Evolutionary conservation across 2,329 filamentous ascomycete species (phyloP).

Genomic region (Talaromyces sp.): DNA sequence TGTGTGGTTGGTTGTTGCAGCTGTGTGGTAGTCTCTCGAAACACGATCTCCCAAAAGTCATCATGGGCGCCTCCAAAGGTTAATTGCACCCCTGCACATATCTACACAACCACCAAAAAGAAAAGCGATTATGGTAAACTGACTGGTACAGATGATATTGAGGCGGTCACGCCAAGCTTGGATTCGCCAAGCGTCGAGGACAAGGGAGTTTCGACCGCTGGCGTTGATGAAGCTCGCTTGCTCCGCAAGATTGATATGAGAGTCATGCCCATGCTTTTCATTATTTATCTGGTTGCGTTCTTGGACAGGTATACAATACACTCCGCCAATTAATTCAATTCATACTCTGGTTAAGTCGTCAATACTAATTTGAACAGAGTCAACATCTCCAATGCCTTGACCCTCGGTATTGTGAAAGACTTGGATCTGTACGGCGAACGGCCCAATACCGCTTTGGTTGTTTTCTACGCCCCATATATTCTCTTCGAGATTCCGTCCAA

Average conservation of each 20-base stretch:
- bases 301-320: slow-evolving; percentile 24
- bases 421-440: slow-evolving; percentile 45
- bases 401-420: slow-evolving; percentile 50
- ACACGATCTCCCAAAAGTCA: background rate
- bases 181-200: slow-evolving; percentile 15
- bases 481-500: slow-evolving; percentile 56
- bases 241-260: slow-evolving; percentile 25
- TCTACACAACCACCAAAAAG: background rate
- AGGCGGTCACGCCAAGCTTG: slow-evolving; percentile 10
- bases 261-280: slow-evolving; percentile 25
- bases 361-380: slow-evolving; percentile 30
- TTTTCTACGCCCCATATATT: slow-evolving; percentile 57
- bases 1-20: background rate
- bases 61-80: slow-evolving; percentile 3
- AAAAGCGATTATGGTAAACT: background rate
- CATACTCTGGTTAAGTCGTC: background rate
- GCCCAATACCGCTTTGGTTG: slow-evolving; percentile 53
- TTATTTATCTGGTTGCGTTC: slow-evolving; percentile 24
- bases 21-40: background rate
- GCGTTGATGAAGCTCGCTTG: slow-evolving; percentile 23
- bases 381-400: slow-evolving; percentile 56
- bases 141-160: slow-evolving; percentile 9
- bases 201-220: background rate
- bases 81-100: background rate
- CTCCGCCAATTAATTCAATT: no score